phyloP scores from a whole-genome alignment of 495 filamentous ascomycete genomes.

The Penicillium roqueforti region DNA sequence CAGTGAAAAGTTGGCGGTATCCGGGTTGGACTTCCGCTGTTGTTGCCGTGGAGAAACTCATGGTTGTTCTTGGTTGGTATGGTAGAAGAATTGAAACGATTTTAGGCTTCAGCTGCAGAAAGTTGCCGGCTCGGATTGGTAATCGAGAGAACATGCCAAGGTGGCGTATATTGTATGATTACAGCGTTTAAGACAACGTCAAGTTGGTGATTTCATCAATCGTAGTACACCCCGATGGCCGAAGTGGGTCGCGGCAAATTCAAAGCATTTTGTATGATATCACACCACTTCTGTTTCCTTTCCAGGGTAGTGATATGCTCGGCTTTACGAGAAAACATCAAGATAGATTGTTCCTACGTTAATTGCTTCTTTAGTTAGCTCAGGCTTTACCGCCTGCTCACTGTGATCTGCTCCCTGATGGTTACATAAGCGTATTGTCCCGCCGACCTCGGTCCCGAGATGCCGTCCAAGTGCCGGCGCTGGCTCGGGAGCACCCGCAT shows the following conservation, averaged over 20 bases:
- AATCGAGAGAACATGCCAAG: conserved; percentile 7
- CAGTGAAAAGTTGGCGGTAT: conserved; percentile 43
- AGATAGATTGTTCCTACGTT: no score
- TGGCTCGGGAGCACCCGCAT: no score
- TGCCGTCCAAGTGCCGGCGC: no score
- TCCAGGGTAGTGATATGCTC: not conserved
- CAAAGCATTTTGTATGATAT: conserved; percentile 1
- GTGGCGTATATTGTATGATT: not conserved
- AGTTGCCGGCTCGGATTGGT: not conserved
- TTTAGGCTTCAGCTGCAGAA: not conserved
- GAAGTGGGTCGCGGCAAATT: conserved; percentile 14
- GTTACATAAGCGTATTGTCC: no score
- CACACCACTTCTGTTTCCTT: no score
- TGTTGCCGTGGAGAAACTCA: conserved; percentile 15
- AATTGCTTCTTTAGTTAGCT: no score
- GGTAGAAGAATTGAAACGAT: not conserved
- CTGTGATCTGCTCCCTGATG: no score
- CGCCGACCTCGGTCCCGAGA: no score
- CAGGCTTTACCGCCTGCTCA: no score
- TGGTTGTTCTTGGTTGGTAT: conserved; percentile 8
- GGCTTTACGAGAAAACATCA: no score
- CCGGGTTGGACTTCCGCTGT: conserved; percentile 25
- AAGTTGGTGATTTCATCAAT: not conserved
- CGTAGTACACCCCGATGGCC: conserved; percentile 12
- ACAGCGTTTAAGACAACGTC: not conserved